Base-by-base conservation (phyloP, 73 alveolate species). In the Urostyla sp. region DNA sequence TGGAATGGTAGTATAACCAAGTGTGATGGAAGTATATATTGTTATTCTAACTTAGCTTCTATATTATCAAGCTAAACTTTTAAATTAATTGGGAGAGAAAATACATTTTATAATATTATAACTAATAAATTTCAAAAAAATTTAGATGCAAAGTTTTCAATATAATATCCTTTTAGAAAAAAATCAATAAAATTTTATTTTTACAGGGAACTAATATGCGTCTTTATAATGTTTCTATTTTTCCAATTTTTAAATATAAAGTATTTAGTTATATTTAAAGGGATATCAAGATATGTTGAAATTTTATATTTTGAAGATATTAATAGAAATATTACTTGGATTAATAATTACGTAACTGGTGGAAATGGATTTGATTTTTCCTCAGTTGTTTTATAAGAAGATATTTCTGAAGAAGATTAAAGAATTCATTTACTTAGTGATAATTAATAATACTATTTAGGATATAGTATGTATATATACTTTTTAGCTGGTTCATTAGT, bases 1-100 rank as follows among this genome's bases (percentile, higher is more conserved):
- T 75, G 87, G 87, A 26, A 75, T 10, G 87, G 87, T 15, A 45
- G 30, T 28, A 67, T 56, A 32, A 56, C 78, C 50, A 75, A 60
- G 30, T 75, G 87, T 27, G 87, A 75, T 30, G 87, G 87, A 6
- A 75, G 43, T 44, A 21, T 75, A 23, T 54, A 54, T 20, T 76
- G 87, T 27, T 56, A 55, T 43, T 75, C 87, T 20, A 49, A 59
- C 28, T 23, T 75, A 23, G 38, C 28, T 51, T 78, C 54, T 44
- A n/a, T 75, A 4, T 38, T 75, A 7, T 49, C 66, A 51, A 55
- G 67, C 8, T 56, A 57, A 24, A 53, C 59, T n/a, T n/a, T n/a
- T 20, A 75, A 75, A 38, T 56, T 56, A 30, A 75, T 59, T 11
- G 57, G 76, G 8, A 55, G 60, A 18, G 44, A 57, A 18, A 4